Percentiles rank a stretch among this genome's conserved stretches.
phyloP scores from a whole-genome alignment of 2,329 filamentous ascomycete genomes.

The Waltergamsia citrina region DNA sequence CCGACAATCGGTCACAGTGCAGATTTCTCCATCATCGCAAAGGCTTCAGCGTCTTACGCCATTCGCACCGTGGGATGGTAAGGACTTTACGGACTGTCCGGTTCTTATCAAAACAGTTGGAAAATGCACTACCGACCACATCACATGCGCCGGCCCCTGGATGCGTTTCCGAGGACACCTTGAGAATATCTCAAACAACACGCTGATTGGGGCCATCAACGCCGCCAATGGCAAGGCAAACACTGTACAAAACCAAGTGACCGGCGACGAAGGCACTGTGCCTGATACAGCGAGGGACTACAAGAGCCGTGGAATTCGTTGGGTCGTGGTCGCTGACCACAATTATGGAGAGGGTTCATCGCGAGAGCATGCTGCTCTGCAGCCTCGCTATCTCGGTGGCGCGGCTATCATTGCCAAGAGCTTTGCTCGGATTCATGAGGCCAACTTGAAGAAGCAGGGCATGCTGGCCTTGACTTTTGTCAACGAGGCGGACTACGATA shows the following conservation, averaged over 20 bases:
- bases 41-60: constrained; percentile 87
- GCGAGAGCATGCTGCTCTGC: constrained; percentile 95
- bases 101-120: constrained; percentile 95
- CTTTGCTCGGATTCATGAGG: constrained; percentile 99
- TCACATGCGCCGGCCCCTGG: constrained; percentile 95
- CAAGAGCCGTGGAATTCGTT: constrained; percentile 92
- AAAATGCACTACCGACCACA: constrained; percentile 96
- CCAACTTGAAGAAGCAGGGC: constrained; percentile 99
- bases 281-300: constrained; percentile 94
- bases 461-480: constrained; percentile 97
- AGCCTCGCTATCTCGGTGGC: constrained; percentile 94
- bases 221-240: constrained; percentile 93
- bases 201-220: constrained; percentile 97
- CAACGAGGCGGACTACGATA: constrained; percentile 94
- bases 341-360: constrained; percentile 98
- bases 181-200: constrained; percentile 99
- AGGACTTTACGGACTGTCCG: constrained; percentile 74
- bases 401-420: constrained; percentile 91
- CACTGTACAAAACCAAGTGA: constrained; percentile 89
- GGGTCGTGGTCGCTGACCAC: constrained; percentile 98
- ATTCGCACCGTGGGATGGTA: constrained; percentile 84
- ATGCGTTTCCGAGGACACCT: constrained; percentile 98
- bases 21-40: constrained; percentile 81
- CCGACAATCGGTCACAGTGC: constrained; percentile 62
- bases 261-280: constrained; percentile 75